These are phyloP conservation scores for Myochromella boudieri DNA, from an alignment of 768 basidiomycete genomes.

Conservation along the genomic window DNA sequence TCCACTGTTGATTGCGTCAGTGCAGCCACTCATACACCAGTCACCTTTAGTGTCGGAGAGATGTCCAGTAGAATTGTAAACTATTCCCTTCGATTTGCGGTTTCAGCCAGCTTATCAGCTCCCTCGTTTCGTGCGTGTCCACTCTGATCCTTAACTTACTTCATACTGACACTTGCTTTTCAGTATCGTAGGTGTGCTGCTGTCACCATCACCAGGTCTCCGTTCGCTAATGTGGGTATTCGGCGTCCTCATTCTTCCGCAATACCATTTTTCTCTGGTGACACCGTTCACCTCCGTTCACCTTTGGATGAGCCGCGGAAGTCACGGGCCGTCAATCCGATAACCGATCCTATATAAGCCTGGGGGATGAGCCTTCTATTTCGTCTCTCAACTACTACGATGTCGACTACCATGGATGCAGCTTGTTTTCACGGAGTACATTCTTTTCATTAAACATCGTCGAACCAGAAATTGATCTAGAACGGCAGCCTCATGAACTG, in stretches of 20 bases:
- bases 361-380: neutral
- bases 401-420: constrained; percentile 60
- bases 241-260: no score
- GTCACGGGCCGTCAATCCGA: constrained; percentile 2
- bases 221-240: no score
- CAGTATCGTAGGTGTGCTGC: neutral
- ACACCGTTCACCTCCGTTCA: no score
- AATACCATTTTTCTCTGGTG: no score
- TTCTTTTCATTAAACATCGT: constrained; percentile 6
- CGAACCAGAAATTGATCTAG: no score
- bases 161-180: neutral
- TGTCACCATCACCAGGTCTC: neutral
- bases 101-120: constrained; percentile 12
- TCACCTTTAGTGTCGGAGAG: no score
- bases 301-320: no score
- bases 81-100: neutral
- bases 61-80: no score
- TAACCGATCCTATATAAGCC: neutral
- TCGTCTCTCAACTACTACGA: constrained; percentile 2
- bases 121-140: constrained; percentile 15
- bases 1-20: no score
- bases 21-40: no score
- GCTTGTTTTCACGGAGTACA: constrained; percentile 68
- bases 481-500: constrained; percentile 52
- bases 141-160: constrained; percentile 18